These are phyloP conservation scores for Fusarium floridanum DNA, from an alignment of 2,329 filamentous ascomycete species.

Conservation along the genomic window DNA sequence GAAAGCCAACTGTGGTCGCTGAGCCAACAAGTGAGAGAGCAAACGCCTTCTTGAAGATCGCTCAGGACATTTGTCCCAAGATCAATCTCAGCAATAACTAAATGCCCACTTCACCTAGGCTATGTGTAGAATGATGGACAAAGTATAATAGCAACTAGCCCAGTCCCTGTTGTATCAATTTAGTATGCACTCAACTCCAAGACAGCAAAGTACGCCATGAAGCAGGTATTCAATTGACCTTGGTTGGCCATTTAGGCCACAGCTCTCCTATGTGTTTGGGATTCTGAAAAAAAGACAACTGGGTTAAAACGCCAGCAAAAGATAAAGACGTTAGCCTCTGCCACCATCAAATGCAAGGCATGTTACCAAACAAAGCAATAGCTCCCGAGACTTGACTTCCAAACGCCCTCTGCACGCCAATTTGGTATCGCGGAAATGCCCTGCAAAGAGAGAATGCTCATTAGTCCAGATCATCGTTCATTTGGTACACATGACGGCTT, in stretches of 20 bases:
- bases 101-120: not conserved
- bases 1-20: conserved; percentile 90
- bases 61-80: conserved; percentile 64
- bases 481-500: conserved; percentile 86
- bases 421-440: conserved; percentile 35
- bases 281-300: conserved; percentile 35
- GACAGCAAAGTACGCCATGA: conserved; percentile 16
- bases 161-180: conserved; percentile 34
- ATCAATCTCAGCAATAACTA: conserved; percentile 51
- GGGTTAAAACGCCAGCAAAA: conserved; percentile 42
- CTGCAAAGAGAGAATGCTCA: conserved; percentile 45
- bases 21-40: conserved; percentile 83
- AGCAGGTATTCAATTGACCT: conserved; percentile 41
- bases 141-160: not conserved
- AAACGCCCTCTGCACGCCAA: conserved; percentile 43
- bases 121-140: conserved; percentile 15
- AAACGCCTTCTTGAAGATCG: conserved; percentile 78
- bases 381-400: conserved; percentile 41
- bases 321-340: conserved; percentile 59
- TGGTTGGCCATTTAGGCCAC: conserved; percentile 16
- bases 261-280: conserved; percentile 41
- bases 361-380: conserved; percentile 53
- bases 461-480: conserved; percentile 80
- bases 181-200: conserved; percentile 31
- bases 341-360: conserved; percentile 50